Evolutionary conservation across 192 early-diverging fungal genomes (phyloP).

Genomic region (Coemansia sp.): DNA sequence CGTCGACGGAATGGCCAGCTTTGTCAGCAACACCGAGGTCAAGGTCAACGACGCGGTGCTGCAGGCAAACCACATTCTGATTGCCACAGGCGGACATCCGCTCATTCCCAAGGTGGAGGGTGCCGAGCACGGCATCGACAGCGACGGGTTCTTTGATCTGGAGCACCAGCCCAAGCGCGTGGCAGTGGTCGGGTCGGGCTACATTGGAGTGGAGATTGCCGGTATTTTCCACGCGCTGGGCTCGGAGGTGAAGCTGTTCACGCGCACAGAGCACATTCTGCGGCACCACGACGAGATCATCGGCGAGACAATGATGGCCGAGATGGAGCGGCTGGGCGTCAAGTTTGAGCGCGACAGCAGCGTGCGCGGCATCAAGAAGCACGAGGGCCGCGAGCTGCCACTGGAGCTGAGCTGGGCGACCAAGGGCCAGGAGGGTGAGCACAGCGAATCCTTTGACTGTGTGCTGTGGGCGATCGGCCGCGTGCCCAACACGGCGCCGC

Average conservation of each 20-base stretch:
- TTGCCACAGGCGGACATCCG: slow-evolving; percentile 80
- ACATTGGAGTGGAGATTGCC: slow-evolving; percentile 96
- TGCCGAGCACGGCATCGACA: slow-evolving; percentile 82
- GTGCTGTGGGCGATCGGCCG: slow-evolving; percentile 93
- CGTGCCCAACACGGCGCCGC: slow-evolving; percentile 63
- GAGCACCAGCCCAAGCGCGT: slow-evolving; percentile 88
- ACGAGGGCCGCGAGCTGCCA: slow-evolving; percentile 49
- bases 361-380: slow-evolving; percentile 62
- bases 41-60: slow-evolving; percentile 57
- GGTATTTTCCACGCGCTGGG: slow-evolving; percentile 92
- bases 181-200: slow-evolving; percentile 85
- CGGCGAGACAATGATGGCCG: slow-evolving; percentile 70
- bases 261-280: slow-evolving; percentile 81
- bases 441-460: slow-evolving; percentile 67
- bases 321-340: slow-evolving; percentile 74
- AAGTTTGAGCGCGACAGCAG: slow-evolving; percentile 68
- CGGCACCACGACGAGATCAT: slow-evolving; percentile 84
- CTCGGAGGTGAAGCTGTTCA: slow-evolving; percentile 75
- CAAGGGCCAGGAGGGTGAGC: slow-evolving; percentile 12
- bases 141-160: slow-evolving; percentile 95
- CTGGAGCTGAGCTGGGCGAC: slow-evolving; percentile 53
- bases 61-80: slow-evolving; percentile 81
- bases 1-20: slow-evolving; percentile 80
- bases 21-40: slow-evolving; percentile 72
- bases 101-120: slow-evolving; percentile 78